A percentile compares a stretch with the other conserved stretches of the same genome.
phyloP scores from a whole-genome alignment of 2,329 filamentous ascomycete genomes.

The Setomelanomma holmii region DNA sequence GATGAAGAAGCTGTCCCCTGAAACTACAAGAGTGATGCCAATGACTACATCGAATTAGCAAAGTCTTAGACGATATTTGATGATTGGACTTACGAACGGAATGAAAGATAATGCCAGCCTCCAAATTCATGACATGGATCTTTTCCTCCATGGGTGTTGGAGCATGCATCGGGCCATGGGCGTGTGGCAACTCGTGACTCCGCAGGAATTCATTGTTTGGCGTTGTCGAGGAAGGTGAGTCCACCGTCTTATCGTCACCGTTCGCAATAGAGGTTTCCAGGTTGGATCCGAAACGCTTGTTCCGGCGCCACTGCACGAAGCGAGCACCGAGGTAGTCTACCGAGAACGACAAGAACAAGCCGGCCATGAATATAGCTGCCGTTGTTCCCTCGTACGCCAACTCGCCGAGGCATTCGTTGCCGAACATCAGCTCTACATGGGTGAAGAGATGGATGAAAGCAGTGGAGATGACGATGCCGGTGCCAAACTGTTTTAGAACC shows the following conservation, averaged over 20 bases:
- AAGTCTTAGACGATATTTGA: background rate
- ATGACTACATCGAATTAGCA: constrained; percentile 58
- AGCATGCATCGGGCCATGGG: constrained; percentile 29
- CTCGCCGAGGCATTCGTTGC: constrained; percentile 70
- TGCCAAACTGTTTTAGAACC: constrained; percentile 74
- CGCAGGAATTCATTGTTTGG: constrained; percentile 22
- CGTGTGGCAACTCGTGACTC: constrained; percentile 21
- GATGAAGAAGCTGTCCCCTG: constrained; percentile 59
- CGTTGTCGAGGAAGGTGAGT: constrained; percentile 10
- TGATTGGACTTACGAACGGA: constrained; percentile 63
- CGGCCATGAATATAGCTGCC: constrained; percentile 75
- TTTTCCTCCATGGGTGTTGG: constrained; percentile 50
- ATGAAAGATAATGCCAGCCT: constrained; percentile 78
- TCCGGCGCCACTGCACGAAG: constrained; percentile 54
- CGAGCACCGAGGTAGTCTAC: constrained; percentile 73
- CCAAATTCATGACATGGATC: constrained; percentile 72
- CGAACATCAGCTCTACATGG: constrained; percentile 76
- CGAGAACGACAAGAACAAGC: constrained; percentile 74
- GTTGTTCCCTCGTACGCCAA: constrained; percentile 73
- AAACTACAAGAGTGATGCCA: constrained; percentile 65
- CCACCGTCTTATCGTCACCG: constrained; percentile 21
- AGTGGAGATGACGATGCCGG: constrained; percentile 74
- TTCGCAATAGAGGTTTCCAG: constrained; percentile 19
- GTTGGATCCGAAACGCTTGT: constrained; percentile 20
- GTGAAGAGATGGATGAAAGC: constrained; percentile 76